Evolutionary conservation across 352 stramenopile genomes (phyloP), one percentile per base, ranked within the genome.

Genomic region (Pythium phragmitis): DNA sequence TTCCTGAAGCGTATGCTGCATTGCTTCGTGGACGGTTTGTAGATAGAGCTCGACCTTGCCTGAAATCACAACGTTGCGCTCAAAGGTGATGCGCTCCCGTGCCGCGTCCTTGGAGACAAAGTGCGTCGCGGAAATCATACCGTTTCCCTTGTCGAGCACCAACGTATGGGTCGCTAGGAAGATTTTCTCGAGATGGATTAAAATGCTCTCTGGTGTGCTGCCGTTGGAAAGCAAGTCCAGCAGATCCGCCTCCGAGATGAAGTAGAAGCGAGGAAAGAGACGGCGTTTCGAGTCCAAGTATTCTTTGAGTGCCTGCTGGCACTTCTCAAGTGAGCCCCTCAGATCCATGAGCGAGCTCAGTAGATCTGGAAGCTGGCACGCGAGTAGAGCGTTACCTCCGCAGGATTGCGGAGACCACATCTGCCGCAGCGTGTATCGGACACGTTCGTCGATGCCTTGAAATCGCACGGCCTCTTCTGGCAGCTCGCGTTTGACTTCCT

Each of bases 11-110:
- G 96, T 96, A 7, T 65, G 55, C 51, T 97, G 96, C 79, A 98
- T 97, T 11, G 83, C 87, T 36, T 98, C 81, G 21, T 98, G 72
- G 45, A 98, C 69, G 7, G 80, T 92, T 60, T 98, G 91, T 65
- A 98, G 84, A 65, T 99, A 99, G 9, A 96, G 65, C 65, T 99
- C 96, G 17, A 98, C 94, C 81, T 99, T 99, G 11, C 96, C 96
- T 48, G 92, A 75, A 1, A 99, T 72, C 13, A 77, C 68, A 7
- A 99, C 78, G 5, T 80, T 81, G 16, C 78, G 79, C 60, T 98
- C 92, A 60, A 98, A 98, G 13, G 79, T 65, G 28, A 98, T 87
- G 28, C 75, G 74, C 66, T 99, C 96, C 49, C 78, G 88, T 17
- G 93, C 90, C 1, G 96, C 73, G 53, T 91, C 89, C 54, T 88